Base-by-base conservation (phyloP, 2,329 filamentous ascomycete genomes). In the Eurotiales sp. region DNA sequence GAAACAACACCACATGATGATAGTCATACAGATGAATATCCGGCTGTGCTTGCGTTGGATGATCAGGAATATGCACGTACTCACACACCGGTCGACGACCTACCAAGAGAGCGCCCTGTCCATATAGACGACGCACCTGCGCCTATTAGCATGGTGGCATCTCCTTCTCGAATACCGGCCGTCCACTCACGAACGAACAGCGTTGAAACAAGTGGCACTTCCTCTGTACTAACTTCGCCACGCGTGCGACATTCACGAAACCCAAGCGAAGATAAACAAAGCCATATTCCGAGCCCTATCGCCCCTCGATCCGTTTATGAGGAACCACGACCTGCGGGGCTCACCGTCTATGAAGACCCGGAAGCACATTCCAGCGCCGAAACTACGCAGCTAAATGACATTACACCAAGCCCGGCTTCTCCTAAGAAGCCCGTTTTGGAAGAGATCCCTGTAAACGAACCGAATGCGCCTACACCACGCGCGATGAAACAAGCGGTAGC, bases 281-380 rank as follows among this genome's bases (percentile, higher is more conserved):
- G 45, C 46, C 42, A 42, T 14, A 56, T 50, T 17, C 46, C 51
- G 15, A 44, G 43, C 22, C 45, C 53, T 17, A 36, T 51, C 11
- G 40, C 51, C 27, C 51, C 51, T 25, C 52, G 51, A 8, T 50
- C 49, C 14, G 14, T 51, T 40, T 42, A 46, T 17, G 37, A 39
- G 21, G 43, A 52, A 10, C 42, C 25, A 6, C 27, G 37, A 30
- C 19, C 42, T 6, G 36, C 32, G 36, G 52, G 50, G 11, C 48
- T 79, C 3, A 74, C 74, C 47, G 76, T 79, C 23, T 79, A 78
- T 56, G 79, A 81, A 61, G 78, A 80, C 55, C 77, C 77, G 1
- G 74, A 76, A 48, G 71, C 64, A 2, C 63, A 59, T 39, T 50
- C 52, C 15, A 52, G 57, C 19, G 21, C 57, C 10, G 41, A 57